Conservation (phyloP, 1,284 basidiomycete genomes). For the Tetrapyrgos nigripes region DNA sequence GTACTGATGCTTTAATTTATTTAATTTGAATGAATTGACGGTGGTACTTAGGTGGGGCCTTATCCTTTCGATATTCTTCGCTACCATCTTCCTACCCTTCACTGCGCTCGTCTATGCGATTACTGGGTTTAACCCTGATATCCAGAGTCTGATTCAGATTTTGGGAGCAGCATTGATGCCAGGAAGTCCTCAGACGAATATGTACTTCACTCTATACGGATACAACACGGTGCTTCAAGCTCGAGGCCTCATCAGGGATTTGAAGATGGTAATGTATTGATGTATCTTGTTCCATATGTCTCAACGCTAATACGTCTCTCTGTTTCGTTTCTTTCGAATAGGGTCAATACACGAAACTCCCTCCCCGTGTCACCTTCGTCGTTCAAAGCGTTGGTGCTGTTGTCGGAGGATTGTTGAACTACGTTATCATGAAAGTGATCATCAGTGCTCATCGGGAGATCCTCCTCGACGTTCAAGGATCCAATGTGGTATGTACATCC, state of each 20-base stretch:
- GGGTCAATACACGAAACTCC: constrained; percentile 67
- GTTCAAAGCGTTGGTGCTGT: constrained; percentile 63
- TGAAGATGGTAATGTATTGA: constrained; percentile 56
- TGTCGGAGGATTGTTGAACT: constrained; percentile 48
- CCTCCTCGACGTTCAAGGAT: constrained; percentile 18
- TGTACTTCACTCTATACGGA: constrained; percentile 59
- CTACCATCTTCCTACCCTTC: constrained; percentile 58
- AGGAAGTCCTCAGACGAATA: constrained; percentile 50
- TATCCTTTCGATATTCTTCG: constrained; percentile 53
- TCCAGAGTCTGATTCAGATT: constrained; percentile 44
- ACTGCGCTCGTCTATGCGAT: constrained; percentile 19
- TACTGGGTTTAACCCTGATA: constrained; percentile 35
- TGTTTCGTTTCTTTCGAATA: constrained; percentile 13
- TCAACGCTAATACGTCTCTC: background rate
- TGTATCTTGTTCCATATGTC: no score
- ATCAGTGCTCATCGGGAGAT: constrained; percentile 47
- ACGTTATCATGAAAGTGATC: constrained; percentile 57
- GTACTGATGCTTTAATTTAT: no score
- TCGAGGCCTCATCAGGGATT: constrained; percentile 49
- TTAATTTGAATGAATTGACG: no score
- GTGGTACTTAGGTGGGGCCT: constrained; percentile 40
- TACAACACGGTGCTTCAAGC: constrained; percentile 52
- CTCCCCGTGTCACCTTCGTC: constrained; percentile 64
- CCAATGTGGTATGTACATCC: constrained; percentile 13
- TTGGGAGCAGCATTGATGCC: constrained; percentile 45